A percentile compares a stretch with the other conserved stretches of the same genome.
Evolutionary conservation across 2,329 filamentous ascomycete genomes (phyloP).

Genomic region (Botrytis porri): DNA sequence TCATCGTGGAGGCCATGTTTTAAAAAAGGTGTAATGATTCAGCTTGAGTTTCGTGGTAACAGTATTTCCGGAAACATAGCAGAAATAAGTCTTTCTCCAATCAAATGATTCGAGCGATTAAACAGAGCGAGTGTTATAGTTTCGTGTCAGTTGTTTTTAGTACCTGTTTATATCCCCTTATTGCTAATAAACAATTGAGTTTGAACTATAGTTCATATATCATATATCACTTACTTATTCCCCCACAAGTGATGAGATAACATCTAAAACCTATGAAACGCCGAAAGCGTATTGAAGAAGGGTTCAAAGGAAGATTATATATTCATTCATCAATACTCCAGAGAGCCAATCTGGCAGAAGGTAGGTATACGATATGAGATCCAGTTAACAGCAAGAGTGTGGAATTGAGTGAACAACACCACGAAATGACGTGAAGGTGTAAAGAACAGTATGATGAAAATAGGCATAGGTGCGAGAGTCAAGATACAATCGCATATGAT

Average conservation of each 20-base stretch:
- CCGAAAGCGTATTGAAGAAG: not conserved
- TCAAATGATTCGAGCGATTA: not conserved
- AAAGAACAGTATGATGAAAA: too few relatives aligned
- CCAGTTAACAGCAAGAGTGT: too few relatives aligned
- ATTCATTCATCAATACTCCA: not conserved
- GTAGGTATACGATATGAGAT: too few relatives aligned
- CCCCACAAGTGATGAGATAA: not conserved
- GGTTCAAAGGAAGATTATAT: not conserved
- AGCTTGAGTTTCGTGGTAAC: not conserved
- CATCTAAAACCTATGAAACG: too few relatives aligned
- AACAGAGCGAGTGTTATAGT: not conserved
- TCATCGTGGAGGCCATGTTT: not conserved
- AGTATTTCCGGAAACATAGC: not conserved
- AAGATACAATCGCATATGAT: too few relatives aligned
- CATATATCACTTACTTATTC: not conserved
- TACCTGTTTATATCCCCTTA: not conserved
- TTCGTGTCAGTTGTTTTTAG: not conserved
- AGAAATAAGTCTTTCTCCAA: not conserved
- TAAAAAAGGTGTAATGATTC: not conserved
- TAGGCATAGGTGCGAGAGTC: too few relatives aligned
- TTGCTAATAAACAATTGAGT: not conserved
- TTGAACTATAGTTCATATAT: not conserved
- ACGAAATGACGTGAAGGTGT: too few relatives aligned
- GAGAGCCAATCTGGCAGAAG: not conserved
- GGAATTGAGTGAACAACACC: too few relatives aligned